Conservation (phyloP, 306 rosid species). For the Quercus berberidifolia region DNA sequence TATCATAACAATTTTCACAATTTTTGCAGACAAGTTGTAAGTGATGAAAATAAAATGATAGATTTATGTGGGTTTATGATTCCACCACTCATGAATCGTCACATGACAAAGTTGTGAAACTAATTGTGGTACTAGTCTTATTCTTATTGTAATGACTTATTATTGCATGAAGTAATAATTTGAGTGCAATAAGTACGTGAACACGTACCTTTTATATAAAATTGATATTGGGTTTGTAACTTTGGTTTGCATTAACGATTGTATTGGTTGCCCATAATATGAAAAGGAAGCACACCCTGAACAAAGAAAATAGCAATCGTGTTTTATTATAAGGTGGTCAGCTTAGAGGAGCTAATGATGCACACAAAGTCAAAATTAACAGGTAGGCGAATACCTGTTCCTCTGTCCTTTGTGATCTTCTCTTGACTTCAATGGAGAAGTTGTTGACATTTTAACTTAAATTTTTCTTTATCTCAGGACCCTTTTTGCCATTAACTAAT, state of each 20-base stretch:
- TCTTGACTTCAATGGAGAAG: background rate
- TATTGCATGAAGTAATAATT: too few relatives aligned
- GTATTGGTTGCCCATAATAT: background rate
- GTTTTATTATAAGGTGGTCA: background rate
- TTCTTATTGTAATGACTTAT: too few relatives aligned
- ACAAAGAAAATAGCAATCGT: background rate
- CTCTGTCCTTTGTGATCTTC: background rate
- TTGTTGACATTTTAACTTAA: background rate
- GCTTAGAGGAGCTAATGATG: background rate
- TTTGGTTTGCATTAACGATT: too few relatives aligned
- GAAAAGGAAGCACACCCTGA: background rate
- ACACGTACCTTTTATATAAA: accelerated
- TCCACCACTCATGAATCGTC: accelerated
- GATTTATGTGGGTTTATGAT: accelerated
- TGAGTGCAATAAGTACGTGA: too few relatives aligned
- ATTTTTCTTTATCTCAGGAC: too few relatives aligned
- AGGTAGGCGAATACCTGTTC: background rate
- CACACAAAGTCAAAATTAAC: background rate
- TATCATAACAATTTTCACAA: too few relatives aligned
- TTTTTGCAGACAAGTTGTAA: too few relatives aligned
- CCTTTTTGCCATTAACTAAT: too few relatives aligned
- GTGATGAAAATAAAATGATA: too few relatives aligned
- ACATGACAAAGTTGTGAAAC: accelerated
- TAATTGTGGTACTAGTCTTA: accelerated
- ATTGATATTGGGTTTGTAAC: too few relatives aligned